phyloP scores from a whole-genome alignment of 83 land plant species.

The Diphasiastrum complanatum region DNA sequence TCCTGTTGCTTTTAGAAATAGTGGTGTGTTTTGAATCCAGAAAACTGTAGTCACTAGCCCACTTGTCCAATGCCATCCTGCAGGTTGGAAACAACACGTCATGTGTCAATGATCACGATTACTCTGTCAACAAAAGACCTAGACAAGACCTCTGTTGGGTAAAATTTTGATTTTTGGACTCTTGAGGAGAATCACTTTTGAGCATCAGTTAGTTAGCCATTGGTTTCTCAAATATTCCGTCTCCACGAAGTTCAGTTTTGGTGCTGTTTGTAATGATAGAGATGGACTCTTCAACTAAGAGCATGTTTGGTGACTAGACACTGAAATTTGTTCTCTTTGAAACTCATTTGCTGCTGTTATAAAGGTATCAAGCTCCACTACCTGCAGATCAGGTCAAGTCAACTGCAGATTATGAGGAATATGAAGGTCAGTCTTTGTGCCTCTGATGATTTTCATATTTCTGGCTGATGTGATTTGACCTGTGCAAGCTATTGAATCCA shows the following conservation, averaged over 20 bases:
- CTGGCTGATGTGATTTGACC: not conserved
- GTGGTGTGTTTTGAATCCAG: too few species aligned
- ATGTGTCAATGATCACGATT: conserved; percentile 88
- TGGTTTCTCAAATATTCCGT: not conserved
- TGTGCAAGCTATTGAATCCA: not conserved
- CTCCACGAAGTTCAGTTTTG: too few species aligned
- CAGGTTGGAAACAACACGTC: conserved; percentile 87
- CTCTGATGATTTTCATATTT: not conserved
- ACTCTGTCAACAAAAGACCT: conserved; percentile 75
- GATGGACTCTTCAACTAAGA: not conserved
- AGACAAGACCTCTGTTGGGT: conserved; percentile 69
- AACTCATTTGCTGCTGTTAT: not conserved
- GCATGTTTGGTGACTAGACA: not conserved
- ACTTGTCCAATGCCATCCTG: not conserved
- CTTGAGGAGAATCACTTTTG: not conserved
- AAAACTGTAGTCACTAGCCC: too few species aligned
- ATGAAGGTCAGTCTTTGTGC: conserved; percentile 43
- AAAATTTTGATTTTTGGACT: conserved; percentile 4
- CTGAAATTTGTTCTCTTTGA: not conserved
- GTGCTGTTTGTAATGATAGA: too few species aligned
- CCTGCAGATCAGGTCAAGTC: conserved; percentile 72
- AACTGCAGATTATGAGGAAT: conserved; percentile 46
- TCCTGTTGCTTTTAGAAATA: too few species aligned
- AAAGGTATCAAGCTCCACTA: conserved; percentile 74
- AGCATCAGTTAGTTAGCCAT: not conserved